These are phyloP conservation scores for Phytopythium ostracodes DNA, from an alignment of 352 stramenopile species.

Conservation along the genomic window DNA sequence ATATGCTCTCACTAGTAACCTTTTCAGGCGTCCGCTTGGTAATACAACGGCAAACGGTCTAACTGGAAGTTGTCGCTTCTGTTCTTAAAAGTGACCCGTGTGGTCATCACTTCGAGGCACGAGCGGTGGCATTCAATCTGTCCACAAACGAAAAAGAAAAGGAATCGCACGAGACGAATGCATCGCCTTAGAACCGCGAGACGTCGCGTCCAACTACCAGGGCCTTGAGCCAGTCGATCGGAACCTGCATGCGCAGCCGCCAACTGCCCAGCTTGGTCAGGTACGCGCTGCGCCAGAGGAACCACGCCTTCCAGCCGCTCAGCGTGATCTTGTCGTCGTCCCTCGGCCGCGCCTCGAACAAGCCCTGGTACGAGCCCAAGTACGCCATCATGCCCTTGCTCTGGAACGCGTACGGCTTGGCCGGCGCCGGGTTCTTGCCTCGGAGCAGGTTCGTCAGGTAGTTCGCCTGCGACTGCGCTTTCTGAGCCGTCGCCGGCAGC, in stretches of 20 bases:
- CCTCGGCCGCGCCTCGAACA: slow-evolving; percentile 75
- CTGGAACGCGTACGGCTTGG: slow-evolving; percentile 63
- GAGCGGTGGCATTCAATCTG: not conserved
- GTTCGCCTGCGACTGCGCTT: slow-evolving; percentile 77
- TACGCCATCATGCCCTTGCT: slow-evolving; percentile 94
- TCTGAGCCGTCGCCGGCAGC: slow-evolving; percentile 91
- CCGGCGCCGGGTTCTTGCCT: slow-evolving; percentile 41
- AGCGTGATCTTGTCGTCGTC: slow-evolving; percentile 55
- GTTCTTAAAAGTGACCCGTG: too few relatives aligned
- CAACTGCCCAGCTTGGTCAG: slow-evolving; percentile 93
- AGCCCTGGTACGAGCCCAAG: slow-evolving; percentile 90
- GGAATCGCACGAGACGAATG: too few relatives aligned
- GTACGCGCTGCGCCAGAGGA: slow-evolving; percentile 95
- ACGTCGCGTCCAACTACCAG: slow-evolving; percentile 96
- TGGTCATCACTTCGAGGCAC: not conserved
- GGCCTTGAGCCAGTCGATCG: slow-evolving; percentile 97
- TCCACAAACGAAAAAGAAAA: not conserved
- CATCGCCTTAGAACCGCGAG: slow-evolving; percentile 74
- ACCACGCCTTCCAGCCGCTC: slow-evolving; percentile 86
- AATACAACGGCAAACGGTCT: not conserved
- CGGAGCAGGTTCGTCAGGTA: slow-evolving; percentile 60
- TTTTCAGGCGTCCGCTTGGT: too few relatives aligned
- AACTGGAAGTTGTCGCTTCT: too few relatives aligned
- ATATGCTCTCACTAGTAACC: not conserved
- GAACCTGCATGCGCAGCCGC: slow-evolving; percentile 93